These are phyloP conservation scores for Fusarium torulosum DNA, from an alignment of 2,329 filamentous ascomycete genomes.

Conservation along the genomic window DNA sequence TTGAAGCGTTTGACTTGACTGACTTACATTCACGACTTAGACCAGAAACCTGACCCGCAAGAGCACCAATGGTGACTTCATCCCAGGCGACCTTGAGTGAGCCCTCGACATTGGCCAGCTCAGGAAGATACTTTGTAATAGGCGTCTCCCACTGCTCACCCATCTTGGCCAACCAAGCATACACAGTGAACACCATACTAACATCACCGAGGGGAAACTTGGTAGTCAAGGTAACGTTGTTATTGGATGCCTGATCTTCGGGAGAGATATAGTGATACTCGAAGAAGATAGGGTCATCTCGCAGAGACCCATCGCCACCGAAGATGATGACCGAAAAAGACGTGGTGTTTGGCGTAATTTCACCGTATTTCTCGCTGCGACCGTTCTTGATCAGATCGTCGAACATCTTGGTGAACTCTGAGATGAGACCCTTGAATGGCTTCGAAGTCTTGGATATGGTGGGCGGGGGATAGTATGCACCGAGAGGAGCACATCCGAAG, in stretches of 20 bases:
- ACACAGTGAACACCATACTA: constrained; percentile 52
- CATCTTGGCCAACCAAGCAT: constrained; percentile 50
- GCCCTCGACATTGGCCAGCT: constrained; percentile 24
- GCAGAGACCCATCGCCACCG: constrained; percentile 20
- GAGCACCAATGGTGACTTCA: constrained; percentile 37
- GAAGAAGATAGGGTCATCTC: constrained; percentile 31
- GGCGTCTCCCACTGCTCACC: constrained; percentile 48
- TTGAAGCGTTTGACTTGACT: fast-evolving
- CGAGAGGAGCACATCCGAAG: constrained; percentile 38
- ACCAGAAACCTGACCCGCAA: constrained; percentile 42
- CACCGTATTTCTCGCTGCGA: constrained; percentile 34
- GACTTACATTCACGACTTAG: constrained; percentile 38
- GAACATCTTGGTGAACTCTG: constrained; percentile 21
- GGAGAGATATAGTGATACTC: constrained; percentile 43
- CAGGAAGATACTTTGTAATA: constrained; percentile 49
- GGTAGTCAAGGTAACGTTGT: constrained; percentile 41
- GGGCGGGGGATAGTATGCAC: constrained; percentile 38
- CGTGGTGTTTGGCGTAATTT: constrained; percentile 32
- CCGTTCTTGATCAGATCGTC: constrained; percentile 32
- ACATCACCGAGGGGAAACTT: constrained; percentile 48
- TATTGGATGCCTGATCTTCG: constrained; percentile 12
- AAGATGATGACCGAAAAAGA: constrained; percentile 41
- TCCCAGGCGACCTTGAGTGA: constrained; percentile 15
- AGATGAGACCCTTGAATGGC: neutral
- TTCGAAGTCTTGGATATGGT: constrained; percentile 25